Percentiles rank a stretch among this genome's conserved stretches.
These are phyloP conservation scores for Starmerella sp. DNA, from an alignment of 805 yeast genomes.

Conservation along the genomic window DNA sequence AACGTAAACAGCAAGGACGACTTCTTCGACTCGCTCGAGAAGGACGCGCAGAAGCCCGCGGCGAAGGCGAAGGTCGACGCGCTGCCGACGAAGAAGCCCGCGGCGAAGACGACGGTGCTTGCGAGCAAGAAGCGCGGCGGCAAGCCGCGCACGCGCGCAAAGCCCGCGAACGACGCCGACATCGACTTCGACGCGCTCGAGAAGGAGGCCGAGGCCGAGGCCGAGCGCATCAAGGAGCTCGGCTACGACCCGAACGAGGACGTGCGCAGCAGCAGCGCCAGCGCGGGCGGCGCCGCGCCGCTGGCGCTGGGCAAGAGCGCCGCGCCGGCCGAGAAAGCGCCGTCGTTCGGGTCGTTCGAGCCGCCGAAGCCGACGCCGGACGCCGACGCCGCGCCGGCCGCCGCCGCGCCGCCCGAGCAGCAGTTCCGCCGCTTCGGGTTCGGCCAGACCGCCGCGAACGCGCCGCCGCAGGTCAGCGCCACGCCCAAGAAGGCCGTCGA, in stretches of 20 bases:
- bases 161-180: slow-evolving; percentile 28
- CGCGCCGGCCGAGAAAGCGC: neutral
- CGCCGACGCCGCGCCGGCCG: slow-evolving; percentile 1
- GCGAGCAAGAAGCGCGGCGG: slow-evolving; percentile 9
- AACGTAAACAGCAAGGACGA: slow-evolving; percentile 43
- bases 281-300: neutral
- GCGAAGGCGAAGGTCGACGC: slow-evolving; percentile 2
- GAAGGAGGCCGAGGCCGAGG: slow-evolving; percentile 72
- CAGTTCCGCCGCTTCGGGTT: slow-evolving; percentile 22
- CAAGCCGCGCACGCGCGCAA: slow-evolving; percentile 17
- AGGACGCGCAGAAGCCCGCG: slow-evolving; percentile 20
- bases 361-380: slow-evolving; percentile 11
- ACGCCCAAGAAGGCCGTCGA: slow-evolving; percentile 39
- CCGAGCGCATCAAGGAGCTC: slow-evolving; percentile 38
- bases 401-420: slow-evolving; percentile 15
- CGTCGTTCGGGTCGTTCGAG: neutral
- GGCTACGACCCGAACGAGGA: slow-evolving; percentile 35
- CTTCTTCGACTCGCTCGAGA: slow-evolving; percentile 85
- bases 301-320: neutral
- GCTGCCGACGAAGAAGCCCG: slow-evolving; percentile 9
- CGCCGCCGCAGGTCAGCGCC: slow-evolving; percentile 18
- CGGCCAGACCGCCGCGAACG: slow-evolving; percentile 23
- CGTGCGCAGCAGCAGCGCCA: neutral
- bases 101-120: slow-evolving; percentile 22
- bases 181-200: slow-evolving; percentile 58